Evolutionary conservation across 352 stramenopile species (phyloP).

Genomic region (Phytophthora vignae): DNA sequence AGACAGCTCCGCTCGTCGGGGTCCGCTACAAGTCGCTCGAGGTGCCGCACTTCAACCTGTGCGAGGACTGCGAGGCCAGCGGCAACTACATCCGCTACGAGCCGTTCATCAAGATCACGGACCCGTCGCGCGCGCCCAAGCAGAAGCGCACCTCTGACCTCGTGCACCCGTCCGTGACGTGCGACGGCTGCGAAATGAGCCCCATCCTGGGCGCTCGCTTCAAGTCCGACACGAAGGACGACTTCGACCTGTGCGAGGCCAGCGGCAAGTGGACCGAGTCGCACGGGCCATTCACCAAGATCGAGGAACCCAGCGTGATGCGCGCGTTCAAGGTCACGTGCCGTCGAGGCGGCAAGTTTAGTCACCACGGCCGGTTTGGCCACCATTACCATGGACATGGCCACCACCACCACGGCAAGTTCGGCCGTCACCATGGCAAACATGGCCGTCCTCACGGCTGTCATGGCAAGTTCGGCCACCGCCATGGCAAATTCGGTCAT

Average conservation of each 20-base stretch:
- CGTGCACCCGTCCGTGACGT: slow-evolving; percentile 52
- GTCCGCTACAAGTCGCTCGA: slow-evolving; percentile 78
- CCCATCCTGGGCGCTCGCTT: slow-evolving; percentile 65
- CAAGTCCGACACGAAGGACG: slow-evolving; percentile 54
- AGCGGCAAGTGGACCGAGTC: slow-evolving; percentile 46
- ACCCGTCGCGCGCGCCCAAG: slow-evolving; percentile 50
- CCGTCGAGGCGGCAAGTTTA: slow-evolving; percentile 26
- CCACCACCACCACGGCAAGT: not conserved
- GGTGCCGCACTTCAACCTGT: slow-evolving; percentile 76
- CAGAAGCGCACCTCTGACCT: slow-evolving; percentile 32
- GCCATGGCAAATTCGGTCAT: slow-evolving; percentile 14
- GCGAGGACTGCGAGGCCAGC: slow-evolving; percentile 62
- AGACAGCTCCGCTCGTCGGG: slow-evolving; percentile 55
- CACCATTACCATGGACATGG: not conserved
- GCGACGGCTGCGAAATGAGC: slow-evolving; percentile 59
- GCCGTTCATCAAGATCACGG: slow-evolving; percentile 76
- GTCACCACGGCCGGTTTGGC: too few relatives aligned
- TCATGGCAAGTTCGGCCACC: slow-evolving; percentile 4
- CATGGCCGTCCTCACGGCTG: not conserved
- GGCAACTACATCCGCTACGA: slow-evolving; percentile 47
- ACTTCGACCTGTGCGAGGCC: slow-evolving; percentile 46
- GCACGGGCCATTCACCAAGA: slow-evolving; percentile 57
- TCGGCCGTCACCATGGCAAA: not conserved
- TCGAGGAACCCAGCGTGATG: slow-evolving; percentile 29
- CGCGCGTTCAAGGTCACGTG: slow-evolving; percentile 38